Percentiles rank a stretch among this genome's conserved stretches.
phyloP scores from a whole-genome alignment of 208 protist genomes.

The Balamuthia mandrillaris region DNA sequence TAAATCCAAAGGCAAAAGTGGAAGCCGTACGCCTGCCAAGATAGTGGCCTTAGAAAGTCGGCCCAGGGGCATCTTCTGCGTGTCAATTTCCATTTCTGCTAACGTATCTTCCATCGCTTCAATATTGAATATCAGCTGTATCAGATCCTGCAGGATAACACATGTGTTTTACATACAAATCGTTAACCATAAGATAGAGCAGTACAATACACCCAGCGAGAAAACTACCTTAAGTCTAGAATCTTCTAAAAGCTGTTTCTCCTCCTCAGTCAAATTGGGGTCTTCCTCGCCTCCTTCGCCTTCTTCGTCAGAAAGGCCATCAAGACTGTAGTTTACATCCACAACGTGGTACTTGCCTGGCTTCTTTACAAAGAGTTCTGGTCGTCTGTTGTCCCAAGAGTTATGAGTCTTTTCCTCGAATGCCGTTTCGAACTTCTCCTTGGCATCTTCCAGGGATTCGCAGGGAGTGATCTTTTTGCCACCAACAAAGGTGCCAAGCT shows the following conservation, averaged over 20 bases:
- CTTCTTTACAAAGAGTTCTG: constrained; percentile 7
- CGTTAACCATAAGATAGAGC: neutral
- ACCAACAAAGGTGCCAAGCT: constrained; percentile 15
- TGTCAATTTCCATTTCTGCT: constrained; percentile 49
- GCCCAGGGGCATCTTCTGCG: constrained; percentile 55
- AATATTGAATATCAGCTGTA: constrained; percentile 39
- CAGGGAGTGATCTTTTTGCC: constrained; percentile 6
- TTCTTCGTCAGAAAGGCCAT: neutral
- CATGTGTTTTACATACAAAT: neutral
- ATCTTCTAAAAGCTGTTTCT: too few relatives aligned
- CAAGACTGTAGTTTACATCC: neutral
- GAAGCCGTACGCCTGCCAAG: neutral
- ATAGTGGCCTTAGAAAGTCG: constrained; percentile 9
- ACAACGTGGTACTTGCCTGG: neutral
- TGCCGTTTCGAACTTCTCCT: neutral
- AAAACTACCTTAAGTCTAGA: too few relatives aligned
- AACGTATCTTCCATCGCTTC: constrained; percentile 12
- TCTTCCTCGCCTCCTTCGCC: neutral
- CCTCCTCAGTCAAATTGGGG: too few relatives aligned
- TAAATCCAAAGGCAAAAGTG: neutral
- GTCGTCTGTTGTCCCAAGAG: neutral
- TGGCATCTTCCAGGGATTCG: neutral
- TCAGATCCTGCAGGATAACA: neutral
- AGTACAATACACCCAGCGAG: neutral
- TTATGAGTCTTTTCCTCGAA: constrained; percentile 44